A percentile compares a stretch with the other conserved stretches of the same genome.
Evolutionary conservation across 768 basidiomycete species (phyloP).

Genomic region (Phylloporus sp.): DNA sequence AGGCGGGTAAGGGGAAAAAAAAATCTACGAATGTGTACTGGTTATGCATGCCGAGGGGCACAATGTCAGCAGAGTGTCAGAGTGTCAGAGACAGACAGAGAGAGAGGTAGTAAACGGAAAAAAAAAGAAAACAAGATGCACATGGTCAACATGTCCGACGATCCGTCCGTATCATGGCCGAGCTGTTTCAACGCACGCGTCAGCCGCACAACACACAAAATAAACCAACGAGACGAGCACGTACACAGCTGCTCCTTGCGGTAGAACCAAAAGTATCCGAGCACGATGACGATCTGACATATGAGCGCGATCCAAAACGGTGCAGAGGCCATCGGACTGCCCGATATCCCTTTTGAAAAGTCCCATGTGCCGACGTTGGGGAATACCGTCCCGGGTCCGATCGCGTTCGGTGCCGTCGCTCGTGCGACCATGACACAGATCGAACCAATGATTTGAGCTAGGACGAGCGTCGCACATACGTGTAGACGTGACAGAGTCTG

Average conservation of each 20-base stretch:
- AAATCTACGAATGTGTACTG: no score
- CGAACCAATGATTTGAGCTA: conserved; percentile 86
- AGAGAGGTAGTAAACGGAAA: no score
- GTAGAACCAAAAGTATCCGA: conserved; percentile 97
- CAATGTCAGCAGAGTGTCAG: no score
- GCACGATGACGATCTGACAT: conserved; percentile 78
- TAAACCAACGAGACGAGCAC: conserved; percentile 17
- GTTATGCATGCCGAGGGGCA: no score
- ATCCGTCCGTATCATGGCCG: conserved; percentile 11
- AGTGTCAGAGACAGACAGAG: no score
- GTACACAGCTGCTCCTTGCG: conserved; percentile 86
- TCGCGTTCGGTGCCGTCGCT: conserved; percentile 82
- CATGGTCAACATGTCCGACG: no score
- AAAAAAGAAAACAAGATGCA: no score
- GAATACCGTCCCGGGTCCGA: conserved; percentile 88
- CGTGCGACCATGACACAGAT: conserved; percentile 90
- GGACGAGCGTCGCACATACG: conserved; percentile 88
- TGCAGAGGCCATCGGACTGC: conserved; percentile 77
- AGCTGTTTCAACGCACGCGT: conserved; percentile 1
- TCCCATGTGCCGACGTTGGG: conserved; percentile 92
- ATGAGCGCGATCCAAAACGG: conserved; percentile 85
- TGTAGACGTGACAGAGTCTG: conserved; percentile 87
- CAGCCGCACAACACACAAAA: no score
- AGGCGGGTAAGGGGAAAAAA: no score
- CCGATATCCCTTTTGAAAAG: conserved; percentile 62